Conservation (phyloP, 768 basidiomycete species). For the Ephemerocybe angulata region DNA sequence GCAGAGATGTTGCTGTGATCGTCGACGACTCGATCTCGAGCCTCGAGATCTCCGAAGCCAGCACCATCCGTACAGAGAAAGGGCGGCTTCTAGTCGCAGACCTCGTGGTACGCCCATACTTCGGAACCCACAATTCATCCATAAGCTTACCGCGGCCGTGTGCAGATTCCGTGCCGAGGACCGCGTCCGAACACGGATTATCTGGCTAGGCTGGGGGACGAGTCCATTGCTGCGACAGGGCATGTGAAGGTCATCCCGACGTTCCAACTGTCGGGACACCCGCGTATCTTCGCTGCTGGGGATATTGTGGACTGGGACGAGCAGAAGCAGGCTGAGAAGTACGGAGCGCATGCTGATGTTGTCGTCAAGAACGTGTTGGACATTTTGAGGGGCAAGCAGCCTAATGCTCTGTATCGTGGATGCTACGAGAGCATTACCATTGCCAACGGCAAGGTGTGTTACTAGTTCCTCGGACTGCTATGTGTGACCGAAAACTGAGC, state of each 20-base stretch:
- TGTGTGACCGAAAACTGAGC: not conserved
- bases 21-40: constrained; percentile 53
- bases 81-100: constrained; percentile 51
- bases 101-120: constrained; percentile 42
- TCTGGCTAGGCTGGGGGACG: constrained; percentile 38
- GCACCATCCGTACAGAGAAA: constrained; percentile 45
- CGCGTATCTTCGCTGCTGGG: constrained; percentile 60
- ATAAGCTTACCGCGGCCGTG: not conserved
- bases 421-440: constrained; percentile 50
- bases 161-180: constrained; percentile 36
- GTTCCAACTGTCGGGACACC: constrained; percentile 48
- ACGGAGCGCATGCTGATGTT: constrained; percentile 39
- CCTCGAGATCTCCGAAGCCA: constrained; percentile 33
- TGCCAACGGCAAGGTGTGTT: constrained; percentile 52
- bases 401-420: constrained; percentile 42
- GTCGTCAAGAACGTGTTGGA: constrained; percentile 29
- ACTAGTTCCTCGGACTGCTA: not conserved
- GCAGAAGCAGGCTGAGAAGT: constrained; percentile 56
- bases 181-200: constrained; percentile 52
- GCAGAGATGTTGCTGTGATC: constrained; percentile 47
- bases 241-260: constrained; percentile 53
- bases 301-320: constrained; percentile 63
- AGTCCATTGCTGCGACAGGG: constrained; percentile 35
- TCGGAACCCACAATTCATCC: not conserved
- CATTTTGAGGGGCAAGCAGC: constrained; percentile 14